phyloP scores from a whole-genome alignment of 345 rosid genomes.

The Lepidium aucheri region DNA sequence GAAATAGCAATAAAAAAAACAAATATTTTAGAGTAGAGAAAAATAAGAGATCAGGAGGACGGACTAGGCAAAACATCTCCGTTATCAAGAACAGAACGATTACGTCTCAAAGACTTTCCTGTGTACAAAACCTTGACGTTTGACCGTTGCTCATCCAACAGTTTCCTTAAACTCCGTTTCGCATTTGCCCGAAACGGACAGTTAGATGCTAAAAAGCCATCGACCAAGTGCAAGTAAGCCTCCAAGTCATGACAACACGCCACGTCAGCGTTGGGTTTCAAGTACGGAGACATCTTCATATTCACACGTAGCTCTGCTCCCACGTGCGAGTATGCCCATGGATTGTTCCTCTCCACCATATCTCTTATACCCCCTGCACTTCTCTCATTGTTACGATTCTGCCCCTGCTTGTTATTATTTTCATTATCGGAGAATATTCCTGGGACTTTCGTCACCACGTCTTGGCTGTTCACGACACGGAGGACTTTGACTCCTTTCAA shows the following conservation, averaged over 20 bases:
- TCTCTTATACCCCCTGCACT: constrained; percentile 26
- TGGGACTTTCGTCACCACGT: constrained; percentile 72
- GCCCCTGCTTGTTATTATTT: constrained; percentile 16
- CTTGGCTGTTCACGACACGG: constrained; percentile 77
- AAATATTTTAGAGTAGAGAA: not conserved
- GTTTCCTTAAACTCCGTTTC: constrained; percentile 71
- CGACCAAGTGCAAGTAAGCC: constrained; percentile 77
- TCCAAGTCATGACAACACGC: constrained; percentile 87
- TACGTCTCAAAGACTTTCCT: constrained; percentile 38
- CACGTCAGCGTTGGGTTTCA: constrained; percentile 51
- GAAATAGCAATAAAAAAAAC: not conserved
- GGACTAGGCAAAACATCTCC: constrained; percentile 26
- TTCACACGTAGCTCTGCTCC: constrained; percentile 61
- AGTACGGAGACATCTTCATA: constrained; percentile 63
- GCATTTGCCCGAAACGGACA: constrained; percentile 89
- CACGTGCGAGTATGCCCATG: constrained; percentile 60
- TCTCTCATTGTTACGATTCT: constrained; percentile 20
- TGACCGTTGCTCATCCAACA: constrained; percentile 64
- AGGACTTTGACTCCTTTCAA: constrained; percentile 57
- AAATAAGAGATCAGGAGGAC: constrained; percentile 9
- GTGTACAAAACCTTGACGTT: constrained; percentile 80
- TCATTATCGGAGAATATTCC: constrained; percentile 37
- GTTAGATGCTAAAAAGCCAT: constrained; percentile 63
- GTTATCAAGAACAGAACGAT: not conserved
- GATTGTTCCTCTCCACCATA: constrained; percentile 37